Evolutionary conservation across 2,329 filamentous ascomycete species (phyloP), one percentile per base, ranked within the genome.

Genomic region (Fusarium sp.): DNA sequence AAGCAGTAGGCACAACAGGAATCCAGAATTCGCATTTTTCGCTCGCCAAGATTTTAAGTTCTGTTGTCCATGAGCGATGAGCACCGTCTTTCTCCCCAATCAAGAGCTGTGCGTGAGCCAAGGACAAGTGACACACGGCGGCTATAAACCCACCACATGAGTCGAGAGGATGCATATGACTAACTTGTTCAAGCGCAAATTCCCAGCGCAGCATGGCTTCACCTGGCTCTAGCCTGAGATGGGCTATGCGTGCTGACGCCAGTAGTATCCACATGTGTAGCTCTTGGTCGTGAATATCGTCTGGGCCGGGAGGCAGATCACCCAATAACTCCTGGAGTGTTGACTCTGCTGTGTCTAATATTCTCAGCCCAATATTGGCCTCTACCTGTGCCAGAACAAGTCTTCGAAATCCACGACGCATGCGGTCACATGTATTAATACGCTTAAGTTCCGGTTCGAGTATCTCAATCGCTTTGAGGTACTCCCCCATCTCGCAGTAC

Each of bases 21-120:
- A 80, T 65, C 38, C 74, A 76, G 22, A 76, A 80, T 52, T 80
- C 78, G 20, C 76, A 79, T 13, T 63, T 72, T 38, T 78, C 75
- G 3, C n/a, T 71, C 17, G 56, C 69, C 18, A 70, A 57, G 27
- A 76, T 74, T 14, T 71, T 65, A 1, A 71, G 47, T 9, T 62
- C 75, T 6, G 56, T 39, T n/a, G 50, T 72, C 79, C 79, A 79
- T 13, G 69, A 74, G n/a, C 55, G 56, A 4, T 56, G 58, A 3
- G 67, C 76, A 4, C 62, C 54, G 1, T 58, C 45, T 5, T 15
- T 33, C 18, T 79, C 71, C 0, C 75, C 75, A 1, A 67, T 17
- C 0, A 49, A 62, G 5, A 80, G 63, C 17, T 75, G 75, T 0
- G 71, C 74, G 10, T 80, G 78, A 0, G 78, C 73, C 14, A 78